Evolutionary conservation across 2,329 filamentous ascomycete species (phyloP).

Genomic region (Diaporthe vaccinii): DNA sequence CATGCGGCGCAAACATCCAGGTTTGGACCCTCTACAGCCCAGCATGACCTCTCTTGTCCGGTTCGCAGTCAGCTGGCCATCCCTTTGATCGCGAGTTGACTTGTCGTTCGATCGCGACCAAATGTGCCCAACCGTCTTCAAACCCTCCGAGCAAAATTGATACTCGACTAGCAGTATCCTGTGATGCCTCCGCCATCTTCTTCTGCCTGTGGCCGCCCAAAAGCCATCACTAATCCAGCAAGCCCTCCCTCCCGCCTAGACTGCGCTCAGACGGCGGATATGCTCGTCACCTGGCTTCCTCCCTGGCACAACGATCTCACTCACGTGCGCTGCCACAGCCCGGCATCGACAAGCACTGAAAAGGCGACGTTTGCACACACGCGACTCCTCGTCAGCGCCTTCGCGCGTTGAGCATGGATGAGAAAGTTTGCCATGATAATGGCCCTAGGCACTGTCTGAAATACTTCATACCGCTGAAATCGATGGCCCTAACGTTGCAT

Average conservation of each 20-base stretch:
- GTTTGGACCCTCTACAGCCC: slow-evolving; percentile 7
- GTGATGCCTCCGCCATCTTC: slow-evolving; percentile 11
- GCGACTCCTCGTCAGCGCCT: not conserved
- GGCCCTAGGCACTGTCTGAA: not conserved
- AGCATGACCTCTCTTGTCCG: not conserved
- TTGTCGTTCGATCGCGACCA: slow-evolving; percentile 18
- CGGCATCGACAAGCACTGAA: not conserved
- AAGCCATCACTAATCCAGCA: not conserved
- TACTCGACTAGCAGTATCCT: slow-evolving; percentile 36
- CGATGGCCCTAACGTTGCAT: slow-evolving; percentile 5
- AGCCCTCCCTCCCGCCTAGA: slow-evolving; percentile 19
- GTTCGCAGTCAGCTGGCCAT: slow-evolving; percentile 8
- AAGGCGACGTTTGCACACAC: not conserved
- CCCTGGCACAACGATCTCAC: not conserved
- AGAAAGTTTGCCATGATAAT: slow-evolving; percentile 5
- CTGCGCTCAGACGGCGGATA: slow-evolving; percentile 6
- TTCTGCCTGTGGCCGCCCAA: slow-evolving; percentile 11
- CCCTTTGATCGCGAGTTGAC: slow-evolving; percentile 15
- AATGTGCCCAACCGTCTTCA: not conserved
- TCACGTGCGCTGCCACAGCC: not conserved
- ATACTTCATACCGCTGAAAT: slow-evolving; percentile 29
- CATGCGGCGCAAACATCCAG: slow-evolving; percentile 21
- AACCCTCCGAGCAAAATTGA: slow-evolving; percentile 25
- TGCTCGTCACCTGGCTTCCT: not conserved
- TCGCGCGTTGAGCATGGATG: not conserved